Base-by-base conservation (phyloP, 441 rosid species). In the Hypseocharis bilobata region DNA sequence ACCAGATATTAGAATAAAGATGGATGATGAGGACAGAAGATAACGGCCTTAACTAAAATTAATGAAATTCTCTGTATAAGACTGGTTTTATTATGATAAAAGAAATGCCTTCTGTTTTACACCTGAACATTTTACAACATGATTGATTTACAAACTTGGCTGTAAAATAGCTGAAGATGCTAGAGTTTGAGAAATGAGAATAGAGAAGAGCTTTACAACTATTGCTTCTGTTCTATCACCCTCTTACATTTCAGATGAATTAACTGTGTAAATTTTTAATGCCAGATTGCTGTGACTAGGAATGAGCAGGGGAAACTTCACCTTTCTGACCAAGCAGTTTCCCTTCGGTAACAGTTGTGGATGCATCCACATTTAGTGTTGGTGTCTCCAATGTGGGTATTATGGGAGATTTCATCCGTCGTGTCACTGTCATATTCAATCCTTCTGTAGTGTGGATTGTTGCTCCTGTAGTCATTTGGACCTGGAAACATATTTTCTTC, bases 361-460 rank as follows among this genome's bases (percentile, higher is more conserved):
- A 69, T 44, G 77, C 29, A 26, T 76, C 79, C 51, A 72, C 74
- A 68, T 79, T 66, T 51, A 77, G 2, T 17, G 70, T 47, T 25
- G 84, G 82, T 60, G 70, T 64, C 45, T 80, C 82, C 60, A 86
- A 64, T 0, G 77, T 78, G 19, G 89, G 86, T 40, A 76, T 17
- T 47, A 83, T 66, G 0, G 85, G 86, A 72, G 91, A 83, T 60
- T 70, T 77, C 13, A 78, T 74, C 76, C 98, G 80, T 70, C 68
- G 64, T 11, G 89, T 86, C 26, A 87, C 86, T 0, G 85, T 81
- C 95, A 93, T 74, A 38, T 73, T 81, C 76, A 93, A 67, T 62
- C 98, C 98, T 74, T 86, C 79, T 1, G 96, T 88, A 2, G 98
- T 93, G 82, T 93, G 98, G 78, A 93, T 93, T 36, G 98, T 93